Base-by-base conservation (phyloP, 371 early-diverging fungal genomes). In the Lichtheimia ornata region DNA sequence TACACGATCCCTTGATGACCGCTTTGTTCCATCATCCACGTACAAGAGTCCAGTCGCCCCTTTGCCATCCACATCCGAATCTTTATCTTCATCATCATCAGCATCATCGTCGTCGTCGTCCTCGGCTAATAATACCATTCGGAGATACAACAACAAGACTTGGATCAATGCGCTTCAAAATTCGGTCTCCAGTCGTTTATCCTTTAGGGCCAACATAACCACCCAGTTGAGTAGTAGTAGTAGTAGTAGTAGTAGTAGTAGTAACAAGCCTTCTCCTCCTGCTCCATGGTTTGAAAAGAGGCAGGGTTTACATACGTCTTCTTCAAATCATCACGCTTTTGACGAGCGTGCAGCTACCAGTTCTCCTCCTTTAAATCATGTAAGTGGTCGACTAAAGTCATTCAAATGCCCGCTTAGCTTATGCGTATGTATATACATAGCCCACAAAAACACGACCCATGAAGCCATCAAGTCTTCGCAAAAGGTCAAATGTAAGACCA, bases 401-500 rank as follows among this genome's bases (percentile, higher is more conserved):
- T 27, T 3, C 22, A 15, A 0, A 49, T 35, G 12, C n/a, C 18
- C 30, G 40, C 2, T 28, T 12, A 1, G 3, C n/a, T 30, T 1
- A 35, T 54, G 22, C 3, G 1, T 27, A 53, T 17, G 24, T n/a
- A 47, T 6, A 35, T 40, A 24, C 45, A 3, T 42, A 62, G 62
- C 62, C 62, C 11, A 62, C 62, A 13, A 62, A 62, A 20, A 22
- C 24, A 5, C 56, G 62, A 24, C 62, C 62, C 11, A 62, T 53
- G 28, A 62, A 56, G 42, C 62, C 62, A 17, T 50, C 62, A n/a
- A 62, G 62, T 42, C 28, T 62, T 49, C 56, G 62, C 42, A 55
- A 56, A 49, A 20, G 18, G 17, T 22, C 17, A 2, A 17, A 12
- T 22, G 47, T 47, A 9, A 35, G 5, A 11, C 11, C 35, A 27